A percentile compares a stretch with the other conserved stretches of the same genome.
phyloP scores from a whole-genome alignment of 139 green algal species.

The Auxenochlorella pyrenoidosa region DNA sequence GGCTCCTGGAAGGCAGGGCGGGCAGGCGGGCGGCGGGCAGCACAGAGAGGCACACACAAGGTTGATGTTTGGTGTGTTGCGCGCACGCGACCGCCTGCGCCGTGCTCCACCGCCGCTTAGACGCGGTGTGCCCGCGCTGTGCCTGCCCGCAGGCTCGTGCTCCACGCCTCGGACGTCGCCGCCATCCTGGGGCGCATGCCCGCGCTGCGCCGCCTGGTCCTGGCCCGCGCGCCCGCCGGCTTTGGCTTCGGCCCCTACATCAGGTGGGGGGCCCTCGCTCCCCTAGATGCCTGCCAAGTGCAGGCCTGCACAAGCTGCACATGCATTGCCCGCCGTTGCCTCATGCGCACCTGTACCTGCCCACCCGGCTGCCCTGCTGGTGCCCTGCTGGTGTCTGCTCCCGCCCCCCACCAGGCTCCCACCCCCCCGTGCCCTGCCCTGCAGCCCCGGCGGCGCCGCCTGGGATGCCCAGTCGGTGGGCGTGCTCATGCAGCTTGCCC shows the following conservation, averaged over 20 bases:
- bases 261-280: not conserved
- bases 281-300: not conserved
- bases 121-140: no score
- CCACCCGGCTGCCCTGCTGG: no score
- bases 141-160: slow-evolving; percentile 15
- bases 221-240: slow-evolving; percentile 2
- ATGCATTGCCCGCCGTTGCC: no score
- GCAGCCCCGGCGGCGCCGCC: slow-evolving; percentile 7
- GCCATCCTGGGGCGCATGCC: slow-evolving; percentile 8
- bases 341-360: no score
- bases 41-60: no score
- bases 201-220: slow-evolving; percentile 3
- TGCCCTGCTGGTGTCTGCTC: no score
- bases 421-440: not conserved
- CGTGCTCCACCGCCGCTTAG: no score
- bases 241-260: slow-evolving; percentile 30
- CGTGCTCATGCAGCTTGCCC: slow-evolving; percentile 29
- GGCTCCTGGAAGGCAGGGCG: no score
- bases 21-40: no score
- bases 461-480: slow-evolving; percentile 24
- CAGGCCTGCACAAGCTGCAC: not conserved
- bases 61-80: no score
- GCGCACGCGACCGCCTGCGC: no score
- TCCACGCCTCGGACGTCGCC: not conserved
- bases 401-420: no score